These are phyloP conservation scores for Andrographis paniculata DNA, from an alignment of 305 asterid species.

Conservation along the genomic window DNA sequence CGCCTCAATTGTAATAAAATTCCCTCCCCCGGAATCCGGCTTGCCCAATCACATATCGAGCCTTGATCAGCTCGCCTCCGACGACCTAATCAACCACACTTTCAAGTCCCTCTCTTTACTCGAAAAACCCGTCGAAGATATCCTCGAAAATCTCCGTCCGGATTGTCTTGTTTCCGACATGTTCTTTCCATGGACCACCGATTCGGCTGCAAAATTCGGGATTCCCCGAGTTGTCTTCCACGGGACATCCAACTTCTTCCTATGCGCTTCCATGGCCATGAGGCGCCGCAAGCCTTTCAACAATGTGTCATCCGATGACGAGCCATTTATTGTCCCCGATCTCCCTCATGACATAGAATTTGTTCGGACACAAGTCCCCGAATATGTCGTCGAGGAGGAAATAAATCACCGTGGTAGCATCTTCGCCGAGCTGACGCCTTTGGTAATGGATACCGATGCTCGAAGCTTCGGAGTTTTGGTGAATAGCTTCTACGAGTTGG, in stretches of 20 bases:
- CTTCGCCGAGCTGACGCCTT: background rate
- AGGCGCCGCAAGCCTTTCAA: constrained; percentile 23
- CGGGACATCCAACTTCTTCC: constrained; percentile 15
- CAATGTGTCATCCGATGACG: constrained; percentile 25
- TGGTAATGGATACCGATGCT: too few species aligned
- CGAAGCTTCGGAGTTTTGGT: constrained; percentile 33
- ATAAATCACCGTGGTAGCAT: background rate
- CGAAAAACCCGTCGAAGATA: constrained; percentile 35
- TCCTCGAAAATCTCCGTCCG: constrained; percentile 26
- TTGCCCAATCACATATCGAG: constrained; percentile 24
- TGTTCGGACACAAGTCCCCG: constrained; percentile 16
- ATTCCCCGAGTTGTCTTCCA: constrained; percentile 45
- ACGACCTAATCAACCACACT: constrained; percentile 16
- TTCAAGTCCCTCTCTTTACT: constrained; percentile 20
- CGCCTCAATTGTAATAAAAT: constrained; percentile 13
- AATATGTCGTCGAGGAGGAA: constrained; percentile 1
- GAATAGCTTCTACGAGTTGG: constrained; percentile 41
- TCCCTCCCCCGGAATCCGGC: constrained; percentile 20
- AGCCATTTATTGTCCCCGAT: constrained; percentile 24
- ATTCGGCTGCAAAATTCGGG: constrained; percentile 31
- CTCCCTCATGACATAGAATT: constrained; percentile 30
- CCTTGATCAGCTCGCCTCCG: constrained; percentile 19
- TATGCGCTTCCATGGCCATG: constrained; percentile 17
- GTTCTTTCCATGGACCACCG: constrained; percentile 41
- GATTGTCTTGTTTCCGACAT: constrained; percentile 38